Conservation (phyloP, 2,329 filamentous ascomycete genomes). For the Didymella pomorum region DNA sequence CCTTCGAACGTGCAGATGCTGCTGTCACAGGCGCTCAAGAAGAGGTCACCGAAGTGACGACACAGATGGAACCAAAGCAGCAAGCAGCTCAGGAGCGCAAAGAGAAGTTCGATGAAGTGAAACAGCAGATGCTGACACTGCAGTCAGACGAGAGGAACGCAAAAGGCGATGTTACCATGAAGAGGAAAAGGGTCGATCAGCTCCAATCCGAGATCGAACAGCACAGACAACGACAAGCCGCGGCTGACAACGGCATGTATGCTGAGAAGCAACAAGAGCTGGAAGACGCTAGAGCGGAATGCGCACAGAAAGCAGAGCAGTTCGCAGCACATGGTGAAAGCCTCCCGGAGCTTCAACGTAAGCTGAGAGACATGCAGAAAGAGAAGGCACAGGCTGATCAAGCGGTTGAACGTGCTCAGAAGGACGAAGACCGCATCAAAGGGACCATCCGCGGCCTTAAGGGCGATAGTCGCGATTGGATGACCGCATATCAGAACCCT, state of each 20-base stretch:
- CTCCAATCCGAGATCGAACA: conserved; percentile 58
- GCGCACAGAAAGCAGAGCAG: conserved; percentile 55
- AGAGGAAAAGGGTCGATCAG: conserved; percentile 55
- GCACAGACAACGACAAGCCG: conserved; percentile 67
- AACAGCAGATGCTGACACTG: conserved; percentile 62
- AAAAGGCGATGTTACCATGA: conserved; percentile 63
- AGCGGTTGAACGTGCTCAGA: conserved; percentile 41
- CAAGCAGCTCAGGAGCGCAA: conserved; percentile 60
- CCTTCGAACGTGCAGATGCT: conserved; percentile 56
- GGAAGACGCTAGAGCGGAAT: conserved; percentile 63
- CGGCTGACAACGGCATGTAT: conserved; percentile 73
- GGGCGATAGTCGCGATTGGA: conserved; percentile 64
- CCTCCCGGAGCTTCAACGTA: conserved; percentile 46
- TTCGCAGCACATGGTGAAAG: conserved; percentile 54
- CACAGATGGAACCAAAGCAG: conserved; percentile 54
- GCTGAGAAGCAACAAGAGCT: conserved; percentile 67
- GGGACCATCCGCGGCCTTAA: conserved; percentile 61
- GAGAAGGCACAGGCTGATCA: conserved; percentile 29
- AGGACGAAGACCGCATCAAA: conserved; percentile 64
- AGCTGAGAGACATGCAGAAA: conserved; percentile 44
- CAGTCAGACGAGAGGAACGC: conserved; percentile 71
- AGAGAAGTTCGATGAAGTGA: conserved; percentile 62
- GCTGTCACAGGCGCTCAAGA: conserved; percentile 49
- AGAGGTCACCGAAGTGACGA: conserved; percentile 42
- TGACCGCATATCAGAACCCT: conserved; percentile 67